Evolutionary conservation across 306 rosid genomes (phyloP).

Genomic region (Vicia villosa): DNA sequence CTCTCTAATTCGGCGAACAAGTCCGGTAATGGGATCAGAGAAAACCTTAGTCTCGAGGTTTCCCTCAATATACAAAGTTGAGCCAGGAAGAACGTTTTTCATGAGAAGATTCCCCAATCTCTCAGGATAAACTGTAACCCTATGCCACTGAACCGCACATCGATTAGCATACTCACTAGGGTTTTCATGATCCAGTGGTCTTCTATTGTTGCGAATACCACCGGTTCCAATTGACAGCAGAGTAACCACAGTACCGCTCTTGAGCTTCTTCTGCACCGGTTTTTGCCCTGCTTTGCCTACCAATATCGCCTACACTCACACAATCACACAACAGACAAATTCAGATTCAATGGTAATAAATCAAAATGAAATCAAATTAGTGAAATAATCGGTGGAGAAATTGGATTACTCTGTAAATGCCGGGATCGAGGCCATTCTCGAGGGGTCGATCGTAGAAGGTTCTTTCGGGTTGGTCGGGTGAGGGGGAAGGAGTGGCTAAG

Average conservation of each 20-base stretch:
- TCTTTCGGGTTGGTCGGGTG: slow-evolving; percentile 17
- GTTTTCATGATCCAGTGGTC: slow-evolving; percentile 72
- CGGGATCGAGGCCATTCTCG: slow-evolving; percentile 75
- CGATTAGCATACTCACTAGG: slow-evolving; percentile 82
- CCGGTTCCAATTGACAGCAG: slow-evolving; percentile 79
- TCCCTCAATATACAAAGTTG: slow-evolving; percentile 81
- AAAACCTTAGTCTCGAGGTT: slow-evolving; percentile 82
- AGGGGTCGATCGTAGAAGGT: slow-evolving; percentile 46
- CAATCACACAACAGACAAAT: background rate
- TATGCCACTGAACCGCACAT: slow-evolving; percentile 83
- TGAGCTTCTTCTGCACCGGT: slow-evolving; percentile 81
- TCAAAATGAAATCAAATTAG: slow-evolving; percentile 10
- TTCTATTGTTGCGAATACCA: slow-evolving; percentile 82
- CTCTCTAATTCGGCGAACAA: slow-evolving; percentile 82
- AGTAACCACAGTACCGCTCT: slow-evolving; percentile 63
- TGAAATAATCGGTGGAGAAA: background rate
- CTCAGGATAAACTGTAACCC: slow-evolving; percentile 71
- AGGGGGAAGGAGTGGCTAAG: slow-evolving; percentile 19
- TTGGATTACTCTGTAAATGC: slow-evolving; percentile 65
- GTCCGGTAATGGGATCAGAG: slow-evolving; percentile 63
- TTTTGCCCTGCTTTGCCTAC: slow-evolving; percentile 83
- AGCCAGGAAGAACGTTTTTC: slow-evolving; percentile 59
- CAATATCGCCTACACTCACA: slow-evolving; percentile 65
- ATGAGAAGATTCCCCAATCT: slow-evolving; percentile 53
- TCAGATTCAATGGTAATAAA: background rate